Evolutionary conservation across 208 protist genomes (phyloP), one percentile per base, ranked within the genome.

Genomic region (Leishmania aethiopica): DNA sequence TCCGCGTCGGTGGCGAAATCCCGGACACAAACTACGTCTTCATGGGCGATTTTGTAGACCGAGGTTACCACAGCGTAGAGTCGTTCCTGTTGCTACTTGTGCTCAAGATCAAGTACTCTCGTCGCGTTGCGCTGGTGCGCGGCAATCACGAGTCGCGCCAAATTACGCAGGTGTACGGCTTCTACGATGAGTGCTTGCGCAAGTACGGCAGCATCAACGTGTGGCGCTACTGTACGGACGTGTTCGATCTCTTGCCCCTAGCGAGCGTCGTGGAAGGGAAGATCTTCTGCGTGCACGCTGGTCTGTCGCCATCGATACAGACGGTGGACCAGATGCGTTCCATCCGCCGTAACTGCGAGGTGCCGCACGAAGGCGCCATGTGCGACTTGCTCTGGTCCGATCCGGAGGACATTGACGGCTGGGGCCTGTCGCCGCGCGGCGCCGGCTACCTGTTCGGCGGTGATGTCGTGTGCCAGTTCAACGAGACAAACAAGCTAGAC

Each of bases 141-240:
- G 98, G 98, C 47, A 99, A 99, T 88, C 98, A 99, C 89, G 96
- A 98, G 84, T 97, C 92, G 13, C 91, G 98, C 32, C 98, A 99
- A 87, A 99, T 99, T 82, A 99, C 98, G 57, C 96, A 98, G 84
- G 96, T 98, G 45, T 99, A 99, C 91, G 99, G 99, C 53, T 99
- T 99, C 87, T 99, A 99, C 89, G 99, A 99, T 87, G 99, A 99
- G 87, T 99, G 99, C 84, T 90, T 99, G 76, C 92, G 98, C 76
- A 99, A 99, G 93, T 99, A 99, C 87, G 99, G 99, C 49, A 98
- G 94, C 67, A 99, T 99, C n/a, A 99, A 99, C 83, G 99, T 99
- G 42, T 99, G 99, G 99, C 92, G 98, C 42, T 99, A 99, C 86
- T 99, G 99, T 89, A 99, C 99, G 2, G 99, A 99, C 81, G 97